Evolutionary conservation across 73 alveolate species (phyloP).

Genomic region (Diophrys sp.): DNA sequence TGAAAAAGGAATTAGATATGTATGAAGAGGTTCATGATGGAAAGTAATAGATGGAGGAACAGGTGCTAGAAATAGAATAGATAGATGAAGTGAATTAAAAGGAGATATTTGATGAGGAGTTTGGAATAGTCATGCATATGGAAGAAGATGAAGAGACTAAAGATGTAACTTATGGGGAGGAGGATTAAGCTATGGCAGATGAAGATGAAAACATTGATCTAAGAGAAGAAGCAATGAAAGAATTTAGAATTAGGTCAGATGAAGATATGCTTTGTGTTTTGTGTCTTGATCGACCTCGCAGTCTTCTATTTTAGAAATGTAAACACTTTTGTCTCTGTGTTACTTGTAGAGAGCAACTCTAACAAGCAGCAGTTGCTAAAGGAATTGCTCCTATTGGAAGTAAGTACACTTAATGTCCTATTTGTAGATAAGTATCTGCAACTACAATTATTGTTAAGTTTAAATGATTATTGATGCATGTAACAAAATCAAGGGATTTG

Average conservation of each 20-base stretch:
- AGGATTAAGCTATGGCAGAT: background rate
- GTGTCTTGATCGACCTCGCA: background rate
- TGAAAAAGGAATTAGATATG: background rate
- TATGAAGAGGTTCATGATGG: too few species aligned
- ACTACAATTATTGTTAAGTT: background rate
- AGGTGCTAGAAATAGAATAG: too few species aligned
- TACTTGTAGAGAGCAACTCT: background rate
- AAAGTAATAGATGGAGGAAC: too few species aligned
- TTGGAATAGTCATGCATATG: background rate
- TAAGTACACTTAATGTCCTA: background rate
- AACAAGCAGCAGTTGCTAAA: background rate
- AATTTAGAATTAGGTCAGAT: background rate
- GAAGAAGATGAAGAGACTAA: background rate
- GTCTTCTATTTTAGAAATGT: background rate
- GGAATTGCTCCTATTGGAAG: background rate
- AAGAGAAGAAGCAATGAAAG: background rate
- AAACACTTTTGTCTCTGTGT: background rate
- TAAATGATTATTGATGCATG: background rate
- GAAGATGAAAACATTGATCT: background rate
- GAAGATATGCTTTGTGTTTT: background rate
- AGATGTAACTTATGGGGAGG: background rate
- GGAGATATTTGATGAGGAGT: background rate
- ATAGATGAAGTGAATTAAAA: too few species aligned
- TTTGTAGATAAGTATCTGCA: background rate
- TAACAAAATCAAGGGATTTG: too few species aligned